These are phyloP conservation scores for Paraphysoderma sedebokerense DNA, from an alignment of 371 early-diverging fungal species.

Conservation along the genomic window DNA sequence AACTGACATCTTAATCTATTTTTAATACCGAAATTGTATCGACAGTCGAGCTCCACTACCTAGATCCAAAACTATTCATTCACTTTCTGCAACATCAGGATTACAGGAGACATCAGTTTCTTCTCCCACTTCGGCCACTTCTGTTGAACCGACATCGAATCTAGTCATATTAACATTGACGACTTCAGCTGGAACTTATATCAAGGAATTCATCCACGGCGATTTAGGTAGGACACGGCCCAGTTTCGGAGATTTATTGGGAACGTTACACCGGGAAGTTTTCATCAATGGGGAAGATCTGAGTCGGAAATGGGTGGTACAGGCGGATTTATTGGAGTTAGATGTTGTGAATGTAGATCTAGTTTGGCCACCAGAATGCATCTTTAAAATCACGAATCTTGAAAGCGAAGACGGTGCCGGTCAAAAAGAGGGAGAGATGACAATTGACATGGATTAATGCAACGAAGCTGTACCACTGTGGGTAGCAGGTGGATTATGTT, in stretches of 20 bases:
- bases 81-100: slow-evolving; percentile 14
- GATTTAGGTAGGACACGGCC: slow-evolving; percentile 87
- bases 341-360: slow-evolving; percentile 69
- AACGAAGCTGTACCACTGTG: no score
- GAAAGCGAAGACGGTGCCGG: no score
- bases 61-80: slow-evolving; percentile 48
- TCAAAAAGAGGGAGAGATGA: no score
- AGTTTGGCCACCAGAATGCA: slow-evolving; percentile 39
- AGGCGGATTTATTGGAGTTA: slow-evolving; percentile 66
- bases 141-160: slow-evolving; percentile 13
- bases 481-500: no score
- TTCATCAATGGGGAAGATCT: no score
- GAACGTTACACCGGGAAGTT: no score
- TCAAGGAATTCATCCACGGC: slow-evolving; percentile 97
- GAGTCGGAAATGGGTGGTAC: slow-evolving; percentile 12
- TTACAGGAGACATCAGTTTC: slow-evolving; percentile 10
- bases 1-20: no score
- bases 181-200: slow-evolving; percentile 91
- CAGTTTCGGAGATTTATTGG: slow-evolving; percentile 47
- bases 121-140: neutral
- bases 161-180: slow-evolving; percentile 45
- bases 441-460: no score
- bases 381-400: no score
- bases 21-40: neutral
- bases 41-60: slow-evolving; percentile 51